Conservation (phyloP, 306 rosid genomes). For the Pterocarpus macrocarpus region DNA sequence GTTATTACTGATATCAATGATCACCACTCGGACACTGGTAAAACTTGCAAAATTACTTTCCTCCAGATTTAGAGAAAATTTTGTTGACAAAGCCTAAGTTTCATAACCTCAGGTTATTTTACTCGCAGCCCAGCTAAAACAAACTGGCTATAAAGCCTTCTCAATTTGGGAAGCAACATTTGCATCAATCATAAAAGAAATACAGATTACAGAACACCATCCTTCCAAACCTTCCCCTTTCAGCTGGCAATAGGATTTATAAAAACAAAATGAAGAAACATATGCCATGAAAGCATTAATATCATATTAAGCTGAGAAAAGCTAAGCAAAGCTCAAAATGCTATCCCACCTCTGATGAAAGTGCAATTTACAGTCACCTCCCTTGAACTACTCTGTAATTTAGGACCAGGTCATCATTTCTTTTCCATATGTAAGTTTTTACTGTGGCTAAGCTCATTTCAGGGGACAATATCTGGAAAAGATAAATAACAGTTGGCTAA, state of each 20-base stretch:
- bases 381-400: constrained; percentile 80
- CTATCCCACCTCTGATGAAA: constrained; percentile 37
- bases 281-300: neutral
- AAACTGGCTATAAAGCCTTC: constrained; percentile 24
- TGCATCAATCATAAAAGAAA: constrained; percentile 13
- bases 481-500: constrained; percentile 23
- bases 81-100: constrained; percentile 7
- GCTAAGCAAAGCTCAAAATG: constrained; percentile 32
- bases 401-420: constrained; percentile 78
- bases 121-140: constrained; percentile 23
- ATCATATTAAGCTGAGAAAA: constrained; percentile 19
- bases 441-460: constrained; percentile 91
- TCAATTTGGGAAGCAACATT: constrained; percentile 16
- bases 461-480: constrained; percentile 71
- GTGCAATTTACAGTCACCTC: constrained; percentile 57
- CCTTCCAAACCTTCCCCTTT: constrained; percentile 12
- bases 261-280: neutral
- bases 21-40: constrained; percentile 14
- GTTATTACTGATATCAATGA: constrained; percentile 3
- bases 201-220: neutral
- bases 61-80: neutral
- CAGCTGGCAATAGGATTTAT: neutral
- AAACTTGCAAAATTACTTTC: constrained; percentile 26
- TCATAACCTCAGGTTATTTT: constrained; percentile 15
- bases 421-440: constrained; percentile 88